These are phyloP conservation scores for Rhodamnia rubescens DNA, from an alignment of 345 rosid genomes.

Conservation along the genomic window DNA sequence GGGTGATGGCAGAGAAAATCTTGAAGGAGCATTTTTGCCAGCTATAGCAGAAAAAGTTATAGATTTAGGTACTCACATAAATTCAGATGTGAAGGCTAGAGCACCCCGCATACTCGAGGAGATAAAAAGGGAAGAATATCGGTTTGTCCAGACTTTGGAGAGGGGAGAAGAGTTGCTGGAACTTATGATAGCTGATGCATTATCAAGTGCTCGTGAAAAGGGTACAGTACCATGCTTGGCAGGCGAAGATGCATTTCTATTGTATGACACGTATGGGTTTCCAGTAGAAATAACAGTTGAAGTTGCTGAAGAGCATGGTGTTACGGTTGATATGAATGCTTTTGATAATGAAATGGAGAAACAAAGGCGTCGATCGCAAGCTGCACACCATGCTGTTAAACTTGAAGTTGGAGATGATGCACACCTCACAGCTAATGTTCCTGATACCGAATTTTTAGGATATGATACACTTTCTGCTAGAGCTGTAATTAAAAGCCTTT, in stretches of 20 bases:
- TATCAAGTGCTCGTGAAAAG: slow-evolving; percentile 24
- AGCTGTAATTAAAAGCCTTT: slow-evolving; percentile 63
- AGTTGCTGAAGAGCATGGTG: slow-evolving; percentile 68
- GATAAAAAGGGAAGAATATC: slow-evolving; percentile 73
- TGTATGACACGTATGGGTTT: slow-evolving; percentile 83
- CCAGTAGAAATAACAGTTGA: slow-evolving; percentile 88
- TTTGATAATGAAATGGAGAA: slow-evolving; percentile 79
- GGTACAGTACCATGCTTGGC: slow-evolving; percentile 40
- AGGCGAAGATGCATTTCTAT: slow-evolving; percentile 78
- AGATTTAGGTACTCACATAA: slow-evolving; percentile 61
- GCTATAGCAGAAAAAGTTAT: slow-evolving; percentile 67
- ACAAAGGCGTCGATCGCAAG: slow-evolving; percentile 82
- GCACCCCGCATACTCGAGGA: slow-evolving; percentile 60
- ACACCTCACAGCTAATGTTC: slow-evolving; percentile 32
- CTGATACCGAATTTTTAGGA: slow-evolving; percentile 77
- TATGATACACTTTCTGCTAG: slow-evolving; percentile 60
- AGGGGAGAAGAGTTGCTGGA: slow-evolving; percentile 87
- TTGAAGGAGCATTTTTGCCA: slow-evolving; percentile 65
- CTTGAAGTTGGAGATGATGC: slow-evolving; percentile 54
- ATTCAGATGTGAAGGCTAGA: slow-evolving; percentile 53
- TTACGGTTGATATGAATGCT: slow-evolving; percentile 56
- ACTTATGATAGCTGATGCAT: slow-evolving; percentile 54
- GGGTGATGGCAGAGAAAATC: slow-evolving; percentile 44
- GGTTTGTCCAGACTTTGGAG: slow-evolving; percentile 82
- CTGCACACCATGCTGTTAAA: slow-evolving; percentile 78